phyloP scores from a whole-genome alignment of 1,284 basidiomycete genomes.

The Athelia psychrophila region DNA sequence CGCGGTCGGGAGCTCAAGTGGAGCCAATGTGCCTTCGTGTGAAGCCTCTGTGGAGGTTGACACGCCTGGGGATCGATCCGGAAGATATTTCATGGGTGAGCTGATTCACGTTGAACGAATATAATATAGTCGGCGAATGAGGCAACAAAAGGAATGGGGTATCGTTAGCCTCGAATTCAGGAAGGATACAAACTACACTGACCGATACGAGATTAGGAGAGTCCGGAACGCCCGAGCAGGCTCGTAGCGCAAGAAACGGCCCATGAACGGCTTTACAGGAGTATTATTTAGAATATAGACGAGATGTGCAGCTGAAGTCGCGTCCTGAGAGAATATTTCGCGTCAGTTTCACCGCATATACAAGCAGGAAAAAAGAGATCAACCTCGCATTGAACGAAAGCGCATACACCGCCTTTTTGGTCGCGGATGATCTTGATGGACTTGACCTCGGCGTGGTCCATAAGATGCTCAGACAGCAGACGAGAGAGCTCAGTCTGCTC shows the following conservation, averaged over 20 bases:
- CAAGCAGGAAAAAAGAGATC: not conserved
- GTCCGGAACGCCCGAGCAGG: conserved; percentile 74
- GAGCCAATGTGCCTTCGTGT: conserved; percentile 20
- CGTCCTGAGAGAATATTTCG: conserved; percentile 40
- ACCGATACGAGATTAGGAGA: conserved; percentile 73
- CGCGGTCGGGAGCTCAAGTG: conserved; percentile 47
- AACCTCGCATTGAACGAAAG: conserved; percentile 81
- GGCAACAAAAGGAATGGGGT: not conserved
- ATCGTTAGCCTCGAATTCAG: no score
- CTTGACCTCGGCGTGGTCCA: conserved; percentile 57
- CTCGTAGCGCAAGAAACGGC: conserved; percentile 70
- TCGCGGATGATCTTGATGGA: conserved; percentile 75
- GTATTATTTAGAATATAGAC: conserved; percentile 56
- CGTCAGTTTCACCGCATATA: conserved; percentile 7
- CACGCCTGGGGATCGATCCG: conserved; percentile 18
- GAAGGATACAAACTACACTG: conserved; percentile 13
- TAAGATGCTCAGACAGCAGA: conserved; percentile 61
- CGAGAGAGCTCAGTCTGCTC: conserved; percentile 58
- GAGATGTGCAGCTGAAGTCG: conserved; percentile 52
- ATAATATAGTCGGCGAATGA: not conserved
- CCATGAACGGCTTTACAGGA: conserved; percentile 59
- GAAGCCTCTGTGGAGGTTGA: conserved; percentile 13
- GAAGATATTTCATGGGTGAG: conserved; percentile 40
- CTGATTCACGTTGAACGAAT: conserved; percentile 21
- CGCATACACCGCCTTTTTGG: conserved; percentile 70